Evolutionary conservation across 805 yeast species (phyloP).

Genomic region (Komagataella pastoris): DNA sequence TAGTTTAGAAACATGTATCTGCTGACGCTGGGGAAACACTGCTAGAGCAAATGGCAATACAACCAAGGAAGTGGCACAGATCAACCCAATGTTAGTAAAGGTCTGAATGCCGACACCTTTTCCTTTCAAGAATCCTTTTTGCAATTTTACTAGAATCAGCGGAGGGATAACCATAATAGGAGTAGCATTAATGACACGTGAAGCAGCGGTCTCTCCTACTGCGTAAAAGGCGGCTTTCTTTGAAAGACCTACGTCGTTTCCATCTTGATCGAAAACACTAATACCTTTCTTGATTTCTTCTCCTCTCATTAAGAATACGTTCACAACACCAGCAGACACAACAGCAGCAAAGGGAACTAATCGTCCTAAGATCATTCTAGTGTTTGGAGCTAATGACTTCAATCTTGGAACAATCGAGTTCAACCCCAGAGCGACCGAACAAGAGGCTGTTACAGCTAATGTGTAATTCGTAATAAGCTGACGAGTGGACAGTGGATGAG

Average conservation of each 20-base stretch:
- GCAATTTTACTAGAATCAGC: conserved; percentile 63
- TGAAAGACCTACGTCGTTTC: conserved; percentile 60
- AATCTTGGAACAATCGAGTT: conserved; percentile 84
- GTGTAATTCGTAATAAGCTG: conserved; percentile 73
- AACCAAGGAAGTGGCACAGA: conserved; percentile 71
- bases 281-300: conserved; percentile 87
- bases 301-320: conserved; percentile 93
- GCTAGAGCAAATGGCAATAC: conserved; percentile 93
- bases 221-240: conserved; percentile 83
- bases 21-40: conserved; percentile 84
- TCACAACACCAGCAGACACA: conserved; percentile 91
- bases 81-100: conserved; percentile 70
- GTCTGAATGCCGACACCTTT: conserved; percentile 56
- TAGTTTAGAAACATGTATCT: conserved; percentile 39
- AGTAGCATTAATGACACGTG: conserved; percentile 90
- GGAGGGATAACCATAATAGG: conserved; percentile 98
- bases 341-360: conserved; percentile 98
- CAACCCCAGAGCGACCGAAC: conserved; percentile 90
- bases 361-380: conserved; percentile 66
- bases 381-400: conserved; percentile 50
- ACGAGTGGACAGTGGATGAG: conserved; percentile 72
- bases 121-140: conserved; percentile 54
- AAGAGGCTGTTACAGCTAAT: conserved; percentile 87
- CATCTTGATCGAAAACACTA: conserved; percentile 48
- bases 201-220: conserved; percentile 93